Evolutionary conservation across 805 yeast species (phyloP).

Genomic region (Spathaspora hagerdaliae): DNA sequence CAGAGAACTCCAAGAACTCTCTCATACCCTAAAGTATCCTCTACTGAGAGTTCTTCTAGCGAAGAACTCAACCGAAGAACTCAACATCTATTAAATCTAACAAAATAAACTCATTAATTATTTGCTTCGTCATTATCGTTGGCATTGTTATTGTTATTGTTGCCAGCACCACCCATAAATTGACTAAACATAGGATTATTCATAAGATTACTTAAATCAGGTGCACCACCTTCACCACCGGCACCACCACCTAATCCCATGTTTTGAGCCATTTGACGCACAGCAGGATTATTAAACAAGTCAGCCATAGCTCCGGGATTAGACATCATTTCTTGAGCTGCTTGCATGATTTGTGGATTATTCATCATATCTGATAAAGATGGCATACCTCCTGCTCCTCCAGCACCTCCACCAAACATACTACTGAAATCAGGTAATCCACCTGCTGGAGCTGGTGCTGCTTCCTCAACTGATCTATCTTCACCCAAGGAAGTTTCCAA

Average conservation of each 20-base stretch:
- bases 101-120: no score
- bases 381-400: slow-evolving; percentile 71
- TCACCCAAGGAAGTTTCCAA: slow-evolving; percentile 38
- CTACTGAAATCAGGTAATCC: slow-evolving; percentile 79
- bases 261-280: slow-evolving; percentile 79
- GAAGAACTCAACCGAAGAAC: no score
- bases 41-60: no score
- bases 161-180: slow-evolving; percentile 52
- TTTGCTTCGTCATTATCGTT: no score
- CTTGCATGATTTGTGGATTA: slow-evolving; percentile 90
- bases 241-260: slow-evolving; percentile 64
- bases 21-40: no score
- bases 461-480: slow-evolving; percentile 25
- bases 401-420: slow-evolving; percentile 53
- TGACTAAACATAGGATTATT: slow-evolving; percentile 74
- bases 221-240: slow-evolving; percentile 54
- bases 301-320: slow-evolving; percentile 74
- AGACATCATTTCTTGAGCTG: slow-evolving; percentile 84
- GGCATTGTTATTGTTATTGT: background rate
- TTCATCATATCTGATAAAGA: slow-evolving; percentile 66
- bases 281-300: slow-evolving; percentile 74
- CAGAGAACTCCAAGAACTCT: no score
- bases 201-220: slow-evolving; percentile 67
- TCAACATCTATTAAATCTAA: no score
- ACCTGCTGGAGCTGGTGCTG: slow-evolving; percentile 38